Conservation (phyloP, 2,329 filamentous ascomycete genomes). For the Sporothrix pseudoabietina region DNA sequence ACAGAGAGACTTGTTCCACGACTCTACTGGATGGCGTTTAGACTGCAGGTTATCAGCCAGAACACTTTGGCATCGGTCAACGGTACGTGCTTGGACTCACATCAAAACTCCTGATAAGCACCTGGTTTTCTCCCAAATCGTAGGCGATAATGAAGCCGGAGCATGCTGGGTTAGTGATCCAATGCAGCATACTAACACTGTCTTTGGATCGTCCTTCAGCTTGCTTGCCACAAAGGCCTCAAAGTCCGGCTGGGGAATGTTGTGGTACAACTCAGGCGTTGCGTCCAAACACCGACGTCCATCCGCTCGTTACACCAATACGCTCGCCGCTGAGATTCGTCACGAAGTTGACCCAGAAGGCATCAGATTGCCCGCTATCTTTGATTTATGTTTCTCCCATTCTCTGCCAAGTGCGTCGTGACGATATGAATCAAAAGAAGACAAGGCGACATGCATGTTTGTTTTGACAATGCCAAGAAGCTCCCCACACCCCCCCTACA, state of each 20-base stretch:
- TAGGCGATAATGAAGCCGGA: neutral
- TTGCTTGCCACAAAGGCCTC: neutral
- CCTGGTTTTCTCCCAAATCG: neutral
- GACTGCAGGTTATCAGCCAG: neutral
- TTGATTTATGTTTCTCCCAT: no score
- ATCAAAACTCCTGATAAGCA: neutral
- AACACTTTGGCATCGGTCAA: no score
- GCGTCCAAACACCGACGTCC: neutral
- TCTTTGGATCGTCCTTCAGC: neutral
- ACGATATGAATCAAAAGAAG: neutral
- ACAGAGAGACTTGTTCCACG: neutral
- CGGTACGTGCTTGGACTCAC: neutral
- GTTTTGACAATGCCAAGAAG: neutral
- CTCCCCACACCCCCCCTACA: neutral
- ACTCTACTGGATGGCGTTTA: neutral
- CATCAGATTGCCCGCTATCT: neutral
- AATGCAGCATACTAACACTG: neutral
- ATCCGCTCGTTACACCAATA: neutral
- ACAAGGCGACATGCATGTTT: neutral
- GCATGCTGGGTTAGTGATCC: neutral
- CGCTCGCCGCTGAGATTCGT: neutral
- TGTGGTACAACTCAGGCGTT: neutral
- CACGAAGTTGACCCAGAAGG: neutral
- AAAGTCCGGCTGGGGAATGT: neutral
- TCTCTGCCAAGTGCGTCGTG: no score